Evolutionary conservation across 23 red algal species (phyloP), one percentile per base, ranked within the genome.

Genomic region (Gracilariopsis chorda): DNA sequence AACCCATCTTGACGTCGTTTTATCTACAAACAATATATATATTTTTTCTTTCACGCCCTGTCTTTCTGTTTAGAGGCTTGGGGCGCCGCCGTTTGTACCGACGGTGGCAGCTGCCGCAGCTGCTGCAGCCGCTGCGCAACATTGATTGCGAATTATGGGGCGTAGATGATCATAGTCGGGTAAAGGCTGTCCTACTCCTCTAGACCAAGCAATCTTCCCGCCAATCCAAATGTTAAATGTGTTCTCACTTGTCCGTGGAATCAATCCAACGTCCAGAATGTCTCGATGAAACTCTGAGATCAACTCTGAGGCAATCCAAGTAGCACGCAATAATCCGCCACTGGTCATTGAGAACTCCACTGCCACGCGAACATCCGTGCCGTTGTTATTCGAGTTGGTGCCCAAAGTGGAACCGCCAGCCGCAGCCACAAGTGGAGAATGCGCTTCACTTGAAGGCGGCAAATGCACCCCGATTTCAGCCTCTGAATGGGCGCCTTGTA

Each of bases 211-310:
- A 45, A 89, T 89, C 68, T 89, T 89, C 3, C 85, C 85, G 1
- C 85, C 65, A 46, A 89, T 89, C 85, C 85, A 89, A 7, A 89
- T 78, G 58, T 89, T 89, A 28, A 89, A 89, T 25, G 72, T 89
- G 56, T 89, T 89, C 51, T 89, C 68, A 13, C 68, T 55, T 4
- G 65, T 46, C 4, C 85, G 4, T 2, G 85, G 85, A 14, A 89
- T 63, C 2, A 89, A 33, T 20, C 51, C 69, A 29, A 89, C 69
- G 37, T 89, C 85, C 35, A 44, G 20, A n/a, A 89, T 89, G 45
- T 89, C 68, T 28, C 57, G 65, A 17, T 89, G 85, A 32, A 89
- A 89, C 85, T 89, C 85, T 5, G 68, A 62, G 45, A 89, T 64
- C 16, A 89, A 49, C 42, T 89, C 85, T 32, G 85, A 41, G 48